Base-by-base conservation (phyloP, 441 rosid species). In the Arabidopsis hybrid region DNA sequence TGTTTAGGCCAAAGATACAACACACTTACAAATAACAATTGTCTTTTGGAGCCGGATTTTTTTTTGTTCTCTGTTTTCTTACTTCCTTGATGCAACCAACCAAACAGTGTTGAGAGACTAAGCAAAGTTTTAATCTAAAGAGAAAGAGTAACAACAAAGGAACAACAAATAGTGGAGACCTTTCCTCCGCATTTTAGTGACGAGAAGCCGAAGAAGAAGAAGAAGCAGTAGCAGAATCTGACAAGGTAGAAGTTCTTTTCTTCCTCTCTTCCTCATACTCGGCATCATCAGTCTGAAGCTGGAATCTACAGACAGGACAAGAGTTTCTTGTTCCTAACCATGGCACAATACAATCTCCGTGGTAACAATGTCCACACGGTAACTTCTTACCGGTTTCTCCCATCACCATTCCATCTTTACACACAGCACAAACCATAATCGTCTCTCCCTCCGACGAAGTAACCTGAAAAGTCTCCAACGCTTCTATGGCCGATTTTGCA, bases 241-340 rank as follows among this genome's bases (percentile, higher is more conserved):
- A 21, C 4, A 57, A 61, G 35, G 55, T 17, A 34, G 35, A 9
- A 17, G 39, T 65, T 73, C 67, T 72, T 74, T 80, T 87, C 80
- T 80, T 82, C 79, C 79, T 91, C 74, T 82, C 87, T 75, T 85
- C 83, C 77, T 88, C 96, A 26, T 90, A 91, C 73, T 90, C 96
- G 0, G 79, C 40, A 74, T 88, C 96, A 85, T 88, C 96, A 3
- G 96, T 90, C 8, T 83, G 81, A 78, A 90, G 72, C 82, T 90
- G 92, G 51, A 81, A 91, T 82, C 93, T 74, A 73, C 96, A 91
- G 58, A 91, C 85, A 6, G 96, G 93, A 63, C 96, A 90, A 0
- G 96, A 83, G 75, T 90, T 90, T 71, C 93, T 87, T 66, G 91
- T 78, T 18, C 80, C 88, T 72, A 90, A 65, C 96, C 96, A 90